Evolutionary conservation across 2,329 filamentous ascomycete genomes (phyloP).

Genomic region (Hymenoscyphus fraxineus): DNA sequence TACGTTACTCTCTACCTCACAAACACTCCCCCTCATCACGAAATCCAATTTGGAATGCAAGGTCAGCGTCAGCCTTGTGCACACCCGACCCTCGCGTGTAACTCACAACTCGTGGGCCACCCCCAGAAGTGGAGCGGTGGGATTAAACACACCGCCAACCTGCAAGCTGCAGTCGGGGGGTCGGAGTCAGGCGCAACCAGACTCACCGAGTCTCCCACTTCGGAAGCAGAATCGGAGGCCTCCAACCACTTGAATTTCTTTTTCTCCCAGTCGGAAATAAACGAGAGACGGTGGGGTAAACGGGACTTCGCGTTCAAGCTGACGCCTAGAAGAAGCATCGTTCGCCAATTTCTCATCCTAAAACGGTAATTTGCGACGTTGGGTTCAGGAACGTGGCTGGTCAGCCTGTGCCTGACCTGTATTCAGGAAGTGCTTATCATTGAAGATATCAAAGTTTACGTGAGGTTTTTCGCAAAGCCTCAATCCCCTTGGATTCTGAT

Average conservation of each 20-base stretch:
- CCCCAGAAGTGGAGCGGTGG: neutral
- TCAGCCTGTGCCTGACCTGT: neutral
- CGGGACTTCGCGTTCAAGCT: neutral
- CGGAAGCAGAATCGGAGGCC: neutral
- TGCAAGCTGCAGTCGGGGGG: neutral
- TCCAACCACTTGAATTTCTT: too few species aligned
- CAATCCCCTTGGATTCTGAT: neutral
- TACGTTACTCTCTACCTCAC: neutral
- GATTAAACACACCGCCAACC: constrained; percentile 1
- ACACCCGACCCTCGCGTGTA: neutral
- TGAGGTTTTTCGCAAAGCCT: neutral
- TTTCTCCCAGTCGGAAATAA: neutral
- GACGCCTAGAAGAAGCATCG: neutral
- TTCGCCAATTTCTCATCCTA: neutral
- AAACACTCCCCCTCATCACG: neutral
- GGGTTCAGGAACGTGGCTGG: neutral
- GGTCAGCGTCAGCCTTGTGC: constrained; percentile 1
- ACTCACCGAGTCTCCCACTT: constrained; percentile 1
- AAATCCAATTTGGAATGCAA: neutral
- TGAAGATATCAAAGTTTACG: neutral
- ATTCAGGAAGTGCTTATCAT: neutral
- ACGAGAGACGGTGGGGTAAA: neutral
- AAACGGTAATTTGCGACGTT: neutral
- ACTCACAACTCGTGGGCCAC: neutral
- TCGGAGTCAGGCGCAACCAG: neutral